Evolutionary conservation across 2,329 filamentous ascomycete genomes (phyloP), one percentile per base, ranked within the genome.

Genomic region (Knoxdaviesia proteae): DNA sequence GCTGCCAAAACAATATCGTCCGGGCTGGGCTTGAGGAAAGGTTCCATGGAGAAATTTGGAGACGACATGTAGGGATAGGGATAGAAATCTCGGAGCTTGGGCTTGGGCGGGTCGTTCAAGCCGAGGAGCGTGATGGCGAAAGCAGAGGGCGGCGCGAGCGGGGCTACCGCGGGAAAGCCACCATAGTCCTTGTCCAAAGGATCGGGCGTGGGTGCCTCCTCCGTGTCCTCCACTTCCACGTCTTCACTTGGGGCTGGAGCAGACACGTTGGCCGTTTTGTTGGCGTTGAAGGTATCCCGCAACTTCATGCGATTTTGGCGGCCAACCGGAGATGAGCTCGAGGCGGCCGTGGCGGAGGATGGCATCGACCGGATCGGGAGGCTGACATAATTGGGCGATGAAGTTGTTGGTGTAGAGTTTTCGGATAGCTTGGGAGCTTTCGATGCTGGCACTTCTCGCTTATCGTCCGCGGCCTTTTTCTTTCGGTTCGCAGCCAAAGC

Each of bases 1-100:
- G 87, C 88, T 58, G 78, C 75, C 48, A 84, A 69, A 53, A 94
- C 82, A 54, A 90, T 63, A 58, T 94, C 87, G 63, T 96, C 87
- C 50, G 87, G 87, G 61, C 87, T 94, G 44, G 88, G 87, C 56
- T 76, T 74, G 66, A 78, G 67, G 62, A 94, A 94, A 46, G 77
- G 73, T 54, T 74, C 64, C 53, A 66, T 54, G 60, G 65, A 54
- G 56, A 66, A 66, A 44, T 62, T 59, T 32, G 66, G 59, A 36
- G 65, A 65, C 9, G 60, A 59, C 50, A 65, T 59, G 46, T 72
- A 72, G 42, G 69, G 68, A 52, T 72, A 59, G 37, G 60, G 49
- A 45, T 59, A 62, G 9, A 53, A 52, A 29, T 57, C 54, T 10
- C 51, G 50, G 39, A 48, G 47, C 41, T 46, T 43, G 42, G 49